Conservation (phyloP, 1,139 yeast species). For the Hanseniaspora gamundiae region DNA sequence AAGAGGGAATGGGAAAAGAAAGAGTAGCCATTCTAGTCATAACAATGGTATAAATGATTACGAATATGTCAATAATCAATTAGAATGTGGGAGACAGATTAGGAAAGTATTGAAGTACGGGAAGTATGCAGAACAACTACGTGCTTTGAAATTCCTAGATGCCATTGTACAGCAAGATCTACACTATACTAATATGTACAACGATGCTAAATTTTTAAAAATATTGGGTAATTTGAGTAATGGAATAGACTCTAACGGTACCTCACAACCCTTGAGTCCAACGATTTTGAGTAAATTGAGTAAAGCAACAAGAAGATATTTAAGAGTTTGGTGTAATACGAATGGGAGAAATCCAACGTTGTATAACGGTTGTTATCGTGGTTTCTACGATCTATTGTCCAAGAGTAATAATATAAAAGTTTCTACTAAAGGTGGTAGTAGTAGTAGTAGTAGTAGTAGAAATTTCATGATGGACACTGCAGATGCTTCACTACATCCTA, state of each 20-base stretch:
- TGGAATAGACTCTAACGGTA: constrained; percentile 13
- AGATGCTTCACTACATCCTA: constrained; percentile 25
- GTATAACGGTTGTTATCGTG: neutral
- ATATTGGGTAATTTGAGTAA: constrained; percentile 43
- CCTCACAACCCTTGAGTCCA: constrained; percentile 9
- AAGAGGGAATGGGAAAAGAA: too few species aligned
- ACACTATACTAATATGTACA: constrained; percentile 34
- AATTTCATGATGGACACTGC: constrained; percentile 38
- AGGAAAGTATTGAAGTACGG: constrained; percentile 87
- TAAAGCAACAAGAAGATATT: neutral
- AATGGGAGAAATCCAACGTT: neutral
- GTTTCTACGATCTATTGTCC: neutral
- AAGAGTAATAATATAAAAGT: neutral
- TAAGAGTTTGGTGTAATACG: neutral
- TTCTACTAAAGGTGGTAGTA: neutral
- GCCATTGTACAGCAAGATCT: constrained; percentile 67
- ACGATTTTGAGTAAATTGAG: neutral
- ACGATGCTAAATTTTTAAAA: constrained; percentile 61
- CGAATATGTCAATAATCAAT: constrained; percentile 17
- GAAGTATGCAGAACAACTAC: constrained; percentile 40
- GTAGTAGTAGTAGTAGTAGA: constrained; percentile 10
- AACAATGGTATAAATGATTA: constrained; percentile 10
- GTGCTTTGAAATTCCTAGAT: constrained; percentile 63
- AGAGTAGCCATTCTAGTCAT: too few species aligned
- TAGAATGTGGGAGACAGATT: constrained; percentile 81